Base-by-base conservation (phyloP, 805 yeast genomes). In the Cyberlindnera sargentensis region DNA sequence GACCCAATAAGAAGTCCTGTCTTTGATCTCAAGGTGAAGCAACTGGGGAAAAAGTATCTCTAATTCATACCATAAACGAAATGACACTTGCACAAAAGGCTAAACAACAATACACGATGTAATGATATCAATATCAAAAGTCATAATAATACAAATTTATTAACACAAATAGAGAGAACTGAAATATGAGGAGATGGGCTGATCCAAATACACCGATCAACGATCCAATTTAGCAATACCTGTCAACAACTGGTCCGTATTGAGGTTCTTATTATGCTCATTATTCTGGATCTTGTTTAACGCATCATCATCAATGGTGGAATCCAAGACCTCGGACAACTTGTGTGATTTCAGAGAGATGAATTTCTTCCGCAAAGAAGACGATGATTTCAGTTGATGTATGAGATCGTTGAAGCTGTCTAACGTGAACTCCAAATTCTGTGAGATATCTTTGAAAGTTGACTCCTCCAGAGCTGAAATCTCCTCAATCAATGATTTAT, bases 1-100 rank as follows among this genome's bases (percentile, higher is more conserved):
- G 84, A 82, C 49, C 81, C 88, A 3, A 85, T 93, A 25, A 70
- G 74, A 30, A 80, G 85, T 37, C 78, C 82, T 1, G 78, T 73
- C 15, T 91, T 91, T 61, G 96, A 91, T 64, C 61, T 77, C 45
- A 77, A 80, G 53, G 83, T 91, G 34, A 76, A 84, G 57, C 62
- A 72, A 28, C 61, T 84, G 46, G 95, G 95, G 5, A 79, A 78
- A 55, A 87, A 85, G 64, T 85, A 89, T 61, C 65, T 91, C 49
- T 85, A 56, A 57, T 24, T 15, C 20, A 15, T 15, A 15, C 20
- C 20, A 15, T 15, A 15, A 33, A 33, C 35, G 35, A 10, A 33
- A 28, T 10, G 37, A 26, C 23, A 10, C 23, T 8, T 8, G 30
- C 6, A 9, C 30, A 28, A 28, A 28, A 28, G 20, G 20, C 20